phyloP scores from a whole-genome alignment of 306 rosid species.

The Ormosia emarginata region DNA sequence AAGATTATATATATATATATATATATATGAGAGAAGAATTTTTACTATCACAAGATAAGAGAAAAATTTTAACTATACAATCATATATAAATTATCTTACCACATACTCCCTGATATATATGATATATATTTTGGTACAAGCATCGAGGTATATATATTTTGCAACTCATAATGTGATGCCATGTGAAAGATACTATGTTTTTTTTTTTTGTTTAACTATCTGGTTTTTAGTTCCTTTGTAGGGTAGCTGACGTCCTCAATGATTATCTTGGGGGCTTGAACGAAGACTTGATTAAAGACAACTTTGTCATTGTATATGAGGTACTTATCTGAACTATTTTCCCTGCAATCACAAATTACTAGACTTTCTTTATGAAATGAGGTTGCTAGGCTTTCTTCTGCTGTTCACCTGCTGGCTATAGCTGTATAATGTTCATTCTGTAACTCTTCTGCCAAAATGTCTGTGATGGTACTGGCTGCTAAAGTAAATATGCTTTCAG shows the following conservation, averaged over 20 bases:
- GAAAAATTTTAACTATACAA: too few species aligned
- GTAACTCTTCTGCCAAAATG: not conserved
- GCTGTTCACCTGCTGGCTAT: not conserved
- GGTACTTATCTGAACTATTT: conserved; percentile 41
- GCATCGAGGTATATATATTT: conserved; percentile 65
- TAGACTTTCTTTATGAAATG: not conserved
- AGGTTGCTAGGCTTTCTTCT: not conserved
- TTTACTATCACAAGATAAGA: too few species aligned
- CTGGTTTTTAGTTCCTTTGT: conserved; percentile 77
- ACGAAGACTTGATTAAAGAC: conserved; percentile 85
- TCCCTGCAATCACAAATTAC: not conserved
- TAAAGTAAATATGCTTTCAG: not conserved
- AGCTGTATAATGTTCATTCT: not conserved
- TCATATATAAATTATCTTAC: too few species aligned
- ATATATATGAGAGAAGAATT: too few species aligned
- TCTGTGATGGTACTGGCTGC: not conserved
- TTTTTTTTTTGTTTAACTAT: conserved; percentile 26
- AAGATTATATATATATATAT: too few species aligned
- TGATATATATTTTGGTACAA: too few species aligned
- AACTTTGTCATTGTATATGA: conserved; percentile 87
- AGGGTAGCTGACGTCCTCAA: conserved; percentile 93
- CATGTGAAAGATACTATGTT: not conserved
- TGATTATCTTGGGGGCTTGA: conserved; percentile 85
- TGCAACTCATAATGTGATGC: not conserved
- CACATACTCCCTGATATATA: too few species aligned